Percentiles rank a stretch among this genome's conserved stretches.
These are phyloP conservation scores for Mediolabrus comicus DNA, from an alignment of 108 stramenopile genomes.

Conservation along the genomic window DNA sequence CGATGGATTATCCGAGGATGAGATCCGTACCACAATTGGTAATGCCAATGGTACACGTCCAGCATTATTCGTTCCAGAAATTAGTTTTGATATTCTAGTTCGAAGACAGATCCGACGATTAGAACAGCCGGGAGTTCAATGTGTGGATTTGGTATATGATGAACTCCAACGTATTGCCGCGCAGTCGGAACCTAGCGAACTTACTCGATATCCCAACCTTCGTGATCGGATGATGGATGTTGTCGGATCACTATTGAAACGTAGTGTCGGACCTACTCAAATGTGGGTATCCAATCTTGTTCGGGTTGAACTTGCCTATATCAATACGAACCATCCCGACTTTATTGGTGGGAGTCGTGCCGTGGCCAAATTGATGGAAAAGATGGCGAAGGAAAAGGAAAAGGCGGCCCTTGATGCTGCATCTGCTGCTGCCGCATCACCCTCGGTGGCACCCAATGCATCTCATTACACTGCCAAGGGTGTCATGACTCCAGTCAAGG, in stretches of 20 bases:
- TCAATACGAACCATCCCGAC: conserved; percentile 98
- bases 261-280: conserved; percentile 85
- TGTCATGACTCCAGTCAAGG: conserved; percentile 36
- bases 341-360: conserved; percentile 95
- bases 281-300: conserved; percentile 95
- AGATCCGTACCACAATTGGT: conserved; percentile 95
- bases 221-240: conserved; percentile 92
- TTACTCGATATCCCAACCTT: conserved; percentile 89
- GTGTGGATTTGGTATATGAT: conserved; percentile 95
- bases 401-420: conserved; percentile 34
- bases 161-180: conserved; percentile 91
- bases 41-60: conserved; percentile 96
- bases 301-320: conserved; percentile 94
- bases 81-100: conserved; percentile 94
- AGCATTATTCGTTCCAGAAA: conserved; percentile 96
- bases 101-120: conserved; percentile 90
- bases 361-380: conserved; percentile 83
- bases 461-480: not conserved
- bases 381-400: conserved; percentile 66
- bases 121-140: conserved; percentile 93
- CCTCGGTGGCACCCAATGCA: not conserved
- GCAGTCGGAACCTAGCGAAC: conserved; percentile 86
- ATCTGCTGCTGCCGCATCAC: conserved; percentile 20
- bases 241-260: conserved; percentile 67
- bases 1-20: conserved; percentile 93